phyloP scores from a whole-genome alignment of 768 basidiomycete species.

The Vishniacozyma victoriae region DNA sequence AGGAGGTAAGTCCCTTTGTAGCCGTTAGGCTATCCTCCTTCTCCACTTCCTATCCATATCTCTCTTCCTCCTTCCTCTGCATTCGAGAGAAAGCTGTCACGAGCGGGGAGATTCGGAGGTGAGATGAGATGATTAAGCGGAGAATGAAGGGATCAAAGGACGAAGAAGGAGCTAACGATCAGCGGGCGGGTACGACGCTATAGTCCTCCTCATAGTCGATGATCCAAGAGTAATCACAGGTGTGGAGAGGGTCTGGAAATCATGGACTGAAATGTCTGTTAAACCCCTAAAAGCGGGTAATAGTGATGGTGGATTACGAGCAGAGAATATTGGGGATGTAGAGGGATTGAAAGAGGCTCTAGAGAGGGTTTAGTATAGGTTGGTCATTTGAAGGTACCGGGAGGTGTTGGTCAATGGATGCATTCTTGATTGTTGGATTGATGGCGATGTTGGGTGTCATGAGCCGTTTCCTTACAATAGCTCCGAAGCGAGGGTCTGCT shows the following conservation, averaged over 20 bases:
- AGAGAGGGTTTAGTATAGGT: conserved; percentile 1
- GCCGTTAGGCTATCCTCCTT: not conserved
- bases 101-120: too few species aligned
- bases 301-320: conserved; percentile 34
- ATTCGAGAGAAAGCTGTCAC: too few species aligned
- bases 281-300: conserved; percentile 44
- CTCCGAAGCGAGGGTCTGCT: too few species aligned
- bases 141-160: not conserved
- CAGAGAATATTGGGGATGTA: conserved; percentile 10
- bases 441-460: too few species aligned
- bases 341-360: conserved; percentile 19
- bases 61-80: not conserved
- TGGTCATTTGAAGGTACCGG: too few species aligned
- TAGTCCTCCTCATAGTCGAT: conserved; percentile 78
- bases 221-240: conserved; percentile 47
- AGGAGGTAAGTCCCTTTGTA: conserved; percentile 61
- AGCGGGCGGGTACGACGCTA: conserved; percentile 97
- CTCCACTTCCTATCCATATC: not conserved
- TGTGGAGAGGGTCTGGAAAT: conserved; percentile 44
- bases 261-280: conserved; percentile 48
- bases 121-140: too few species aligned
- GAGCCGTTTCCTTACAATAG: too few species aligned
- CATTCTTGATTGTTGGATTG: too few species aligned
- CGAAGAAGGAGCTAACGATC: not conserved
- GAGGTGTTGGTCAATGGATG: too few species aligned